Base-by-base conservation (phyloP, 768 basidiomycete species). In the Myochromella boudieri region DNA sequence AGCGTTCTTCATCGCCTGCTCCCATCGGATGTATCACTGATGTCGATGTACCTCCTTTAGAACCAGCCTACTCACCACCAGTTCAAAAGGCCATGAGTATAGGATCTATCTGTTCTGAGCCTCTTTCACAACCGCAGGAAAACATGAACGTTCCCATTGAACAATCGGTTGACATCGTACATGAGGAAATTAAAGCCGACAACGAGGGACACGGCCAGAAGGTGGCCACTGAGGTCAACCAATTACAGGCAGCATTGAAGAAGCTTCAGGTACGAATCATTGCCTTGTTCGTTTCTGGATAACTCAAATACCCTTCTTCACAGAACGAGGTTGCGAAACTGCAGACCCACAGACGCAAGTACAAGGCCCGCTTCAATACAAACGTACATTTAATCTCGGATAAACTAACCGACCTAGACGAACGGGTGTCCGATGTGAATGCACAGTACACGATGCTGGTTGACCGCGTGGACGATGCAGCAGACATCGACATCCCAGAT, bases 291-390 rank as follows among this genome's bases (percentile, higher is more conserved):
- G 7, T 37, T 20, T 22, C 15, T 3, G 36, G 27, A 21, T 47
- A 33, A 44, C 42, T 43, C 46, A 37, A 15, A 36, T n/a, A 34
- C 21, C 24, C 28, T 37, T 38, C 14, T 46, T 48, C 44, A 11
- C 46, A 72, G 70, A 43, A 49, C 20, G 72, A 74, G 37, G 62
- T 78, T 1, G 46, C 54, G 12, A 67, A 66, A 45, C 68, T 78
- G 7, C 69, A 73, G 9, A 36, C 45, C 11, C 69, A 72, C 41
- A 60, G 70, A 9, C 67, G 66, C 44, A 69, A 71, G 43, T 71
- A 71, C 55, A 71, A 70, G 53, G 53, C 61, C 11, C 66, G 70
- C 12, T 75, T 74, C 60, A 71, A 75, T 42, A 48, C 63, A 14
- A 70, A 68, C 43, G 62, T 74, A 1, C 64, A 69, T 36, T 57